Evolutionary conservation across 495 filamentous ascomycete species (phyloP), one percentile per base, ranked within the genome.

Genomic region (Lichina pygmaea): DNA sequence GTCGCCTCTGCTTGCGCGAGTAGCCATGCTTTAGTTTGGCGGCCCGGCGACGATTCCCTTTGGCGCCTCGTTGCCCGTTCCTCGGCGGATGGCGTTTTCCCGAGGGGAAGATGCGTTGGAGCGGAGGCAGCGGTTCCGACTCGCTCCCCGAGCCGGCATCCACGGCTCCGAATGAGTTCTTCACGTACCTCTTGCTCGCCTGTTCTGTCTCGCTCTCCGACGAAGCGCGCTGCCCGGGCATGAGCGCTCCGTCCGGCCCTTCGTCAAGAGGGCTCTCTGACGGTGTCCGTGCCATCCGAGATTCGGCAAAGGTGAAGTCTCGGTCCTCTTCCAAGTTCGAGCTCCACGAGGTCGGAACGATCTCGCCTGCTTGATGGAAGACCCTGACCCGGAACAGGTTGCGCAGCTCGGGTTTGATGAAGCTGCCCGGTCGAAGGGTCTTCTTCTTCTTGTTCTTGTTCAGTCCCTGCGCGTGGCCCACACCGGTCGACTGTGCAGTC

Each of bases 381-480:
- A 76, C 69, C 52, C 70, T 70, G 50, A 85, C 55, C 9, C 75
- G 67, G 52, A 93, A 93, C 9, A 92, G 54, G 40, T 68, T 67
- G 44, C 80, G 73, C 13, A 86, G 62, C 7, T 55, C 54, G 0
- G 70, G 58, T 1, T 69, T 61, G 39, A 78, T 64, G 45, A 59
- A 57, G 48, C 54, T 62, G 37, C 48, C 49, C 33, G 37, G 10
- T 30, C 30, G 12, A 10, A 37, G 45, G 32, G 33, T 34, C 43
- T 33, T 45, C 15, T 15, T 11, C 10, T 39, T 15, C 30, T 48
- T 46, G 6, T 58, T 45, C 24, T 58, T 50, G 8, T 51, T 45
- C 5, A 47, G 51, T 33, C 50, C 55, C 51, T 60, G 59, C 32
- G 41, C 40, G 8, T 52, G 10, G 24, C 24, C 24, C 24, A 24